phyloP scores from a whole-genome alignment of 202 grass and related monocot genomes.

The Cymbopogon flexuosus region DNA sequence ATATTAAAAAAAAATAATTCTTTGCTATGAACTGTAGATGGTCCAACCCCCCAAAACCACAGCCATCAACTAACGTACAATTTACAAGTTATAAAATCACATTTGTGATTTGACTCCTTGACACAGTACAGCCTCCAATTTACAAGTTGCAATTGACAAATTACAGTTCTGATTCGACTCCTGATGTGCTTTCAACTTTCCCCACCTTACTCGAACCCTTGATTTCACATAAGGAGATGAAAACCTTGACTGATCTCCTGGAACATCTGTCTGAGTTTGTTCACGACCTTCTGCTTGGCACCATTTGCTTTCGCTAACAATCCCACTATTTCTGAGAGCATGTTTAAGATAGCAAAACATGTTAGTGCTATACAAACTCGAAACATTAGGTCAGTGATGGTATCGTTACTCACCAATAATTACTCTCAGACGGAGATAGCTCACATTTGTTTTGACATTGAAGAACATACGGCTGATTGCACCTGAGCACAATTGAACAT shows the following conservation, averaged over 20 bases:
- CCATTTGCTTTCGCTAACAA: constrained; percentile 40
- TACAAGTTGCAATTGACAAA: background rate
- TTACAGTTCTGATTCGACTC: background rate
- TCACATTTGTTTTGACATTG: constrained; percentile 47
- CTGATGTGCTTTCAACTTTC: background rate
- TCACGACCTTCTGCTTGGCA: constrained; percentile 21
- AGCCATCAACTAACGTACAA: no score
- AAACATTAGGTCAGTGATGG: background rate
- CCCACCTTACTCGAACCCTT: background rate
- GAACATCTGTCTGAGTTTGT: constrained; percentile 40
- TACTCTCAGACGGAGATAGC: constrained; percentile 56
- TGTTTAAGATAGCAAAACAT: constrained; percentile 19
- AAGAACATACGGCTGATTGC: constrained; percentile 25
- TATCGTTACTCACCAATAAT: constrained; percentile 46
- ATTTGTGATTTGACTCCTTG: background rate
- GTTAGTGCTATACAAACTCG: background rate
- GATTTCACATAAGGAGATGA: background rate
- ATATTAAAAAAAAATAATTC: no score
- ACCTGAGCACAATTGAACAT: constrained; percentile 41
- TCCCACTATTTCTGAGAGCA: constrained; percentile 31
- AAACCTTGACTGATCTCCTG: constrained; percentile 14
- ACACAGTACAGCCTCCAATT: background rate
- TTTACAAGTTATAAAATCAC: background rate
- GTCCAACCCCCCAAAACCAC: no score
- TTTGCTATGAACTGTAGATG: no score